Evolutionary conservation across 2,329 filamentous ascomycete genomes (phyloP).

Genomic region (Fusarium kyushuense): DNA sequence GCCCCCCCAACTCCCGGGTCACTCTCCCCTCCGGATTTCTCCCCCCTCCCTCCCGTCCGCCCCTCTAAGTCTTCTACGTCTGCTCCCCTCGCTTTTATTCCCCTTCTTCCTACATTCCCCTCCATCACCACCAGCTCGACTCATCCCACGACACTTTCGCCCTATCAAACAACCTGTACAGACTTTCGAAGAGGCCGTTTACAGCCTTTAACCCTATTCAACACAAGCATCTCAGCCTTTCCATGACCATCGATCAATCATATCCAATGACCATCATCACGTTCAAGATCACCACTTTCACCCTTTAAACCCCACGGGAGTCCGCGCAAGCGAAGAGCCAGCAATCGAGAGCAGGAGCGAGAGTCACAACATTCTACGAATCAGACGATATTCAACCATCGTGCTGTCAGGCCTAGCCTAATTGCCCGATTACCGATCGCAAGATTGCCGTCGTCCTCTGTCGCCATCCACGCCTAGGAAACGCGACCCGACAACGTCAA

Average conservation of each 20-base stretch:
- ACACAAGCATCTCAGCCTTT: slow-evolving; percentile 53
- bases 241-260: slow-evolving; percentile 57
- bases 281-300: slow-evolving; percentile 67
- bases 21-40: slow-evolving; percentile 46
- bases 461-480: slow-evolving; percentile 42
- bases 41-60: slow-evolving; percentile 43
- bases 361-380: slow-evolving; percentile 46
- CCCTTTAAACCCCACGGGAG: slow-evolving; percentile 79
- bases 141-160: slow-evolving; percentile 44
- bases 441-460: slow-evolving; percentile 44
- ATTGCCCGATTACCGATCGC: slow-evolving; percentile 45
- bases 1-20: slow-evolving; percentile 44
- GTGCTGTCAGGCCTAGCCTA: slow-evolving; percentile 56
- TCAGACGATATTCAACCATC: slow-evolving; percentile 71
- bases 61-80: slow-evolving; percentile 46
- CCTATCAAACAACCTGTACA: slow-evolving; percentile 48
- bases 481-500: slow-evolving; percentile 57
- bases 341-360: slow-evolving; percentile 55
- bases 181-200: slow-evolving; percentile 46
- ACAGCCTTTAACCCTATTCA: slow-evolving; percentile 48
- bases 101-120: slow-evolving; percentile 44
- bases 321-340: slow-evolving; percentile 69
- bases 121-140: slow-evolving; percentile 42
- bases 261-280: slow-evolving; percentile 66
- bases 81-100: slow-evolving; percentile 48